Evolutionary conservation across 345 rosid species (phyloP), one percentile per base, ranked within the genome.

Genomic region (Acer negundo): DNA sequence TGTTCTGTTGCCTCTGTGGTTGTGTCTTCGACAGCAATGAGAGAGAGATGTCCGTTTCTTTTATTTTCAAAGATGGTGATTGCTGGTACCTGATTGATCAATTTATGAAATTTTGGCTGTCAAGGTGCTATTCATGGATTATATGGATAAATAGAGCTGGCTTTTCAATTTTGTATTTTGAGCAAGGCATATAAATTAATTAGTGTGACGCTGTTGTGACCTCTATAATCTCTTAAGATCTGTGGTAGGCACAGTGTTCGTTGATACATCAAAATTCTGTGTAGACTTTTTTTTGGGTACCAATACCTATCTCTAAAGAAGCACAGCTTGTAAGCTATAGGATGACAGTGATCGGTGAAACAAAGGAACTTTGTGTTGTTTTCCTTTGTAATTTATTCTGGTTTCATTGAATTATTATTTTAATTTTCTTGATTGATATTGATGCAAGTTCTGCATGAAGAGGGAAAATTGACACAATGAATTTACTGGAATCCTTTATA

Each of bases 341-440:
- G 68, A 49, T 26, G 61, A 1, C 23, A 15, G 44, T 42, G 49
- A 28, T 3, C 31, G 10, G 19, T 23, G 24, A 62, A 55, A 47
- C 13, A 35, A 31, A 46, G 24, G 15, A 16, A 62, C 10, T 16
- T 74, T 26, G 8, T 28, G 10, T 24, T 22, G 63, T 17, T 4
- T 1, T 62, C 19, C 7, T 22, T 12, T 24, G 42, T 74, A 23
- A 12, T 59, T 56, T 0, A 2, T 13, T 24, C 12, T 44, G 22
- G 31, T 72, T 59, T n/a, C 44, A 20, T 58, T 58, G 22, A 35
- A 3, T 42, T 38, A 59, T 5, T 59, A 46, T 47, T 49, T 58
- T 15, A 73, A 53, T 53, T 53, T 55, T 56, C 12, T 73, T 73
- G 56, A 61, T 40, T 16, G 51, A 73, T 73, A 7, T 62, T 61